phyloP scores from a whole-genome alignment of 108 stramenopile species.

The Poteriospumella lacustris region DNA sequence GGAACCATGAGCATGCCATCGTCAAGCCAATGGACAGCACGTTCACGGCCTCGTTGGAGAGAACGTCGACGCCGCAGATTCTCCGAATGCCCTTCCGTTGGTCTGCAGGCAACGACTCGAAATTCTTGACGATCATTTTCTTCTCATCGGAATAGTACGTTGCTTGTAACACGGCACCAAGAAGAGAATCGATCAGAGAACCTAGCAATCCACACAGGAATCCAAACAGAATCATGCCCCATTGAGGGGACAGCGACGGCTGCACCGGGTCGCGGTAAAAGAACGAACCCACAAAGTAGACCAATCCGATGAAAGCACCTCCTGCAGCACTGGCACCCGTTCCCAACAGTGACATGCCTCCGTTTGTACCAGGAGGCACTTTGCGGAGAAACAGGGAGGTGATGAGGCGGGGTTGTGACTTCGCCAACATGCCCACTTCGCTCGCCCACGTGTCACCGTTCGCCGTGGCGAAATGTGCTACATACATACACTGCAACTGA shows the following conservation, averaged over 20 bases:
- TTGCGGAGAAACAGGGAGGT: not conserved
- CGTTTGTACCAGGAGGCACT: slow-evolving; percentile 39
- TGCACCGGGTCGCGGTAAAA: too few relatives aligned
- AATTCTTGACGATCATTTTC: not conserved
- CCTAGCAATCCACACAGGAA: slow-evolving; percentile 20
- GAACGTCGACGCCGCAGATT: slow-evolving; percentile 29
- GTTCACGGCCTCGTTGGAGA: slow-evolving; percentile 36
- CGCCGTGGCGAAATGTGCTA: slow-evolving; percentile 32
- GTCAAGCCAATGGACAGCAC: slow-evolving; percentile 16
- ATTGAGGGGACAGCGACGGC: not conserved
- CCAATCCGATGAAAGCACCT: slow-evolving; percentile 23
- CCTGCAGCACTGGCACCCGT: slow-evolving; percentile 29
- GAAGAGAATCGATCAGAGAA: slow-evolving; percentile 35
- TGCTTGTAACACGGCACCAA: slow-evolving; percentile 34
- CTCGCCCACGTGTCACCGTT: slow-evolving; percentile 40
- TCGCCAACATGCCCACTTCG: slow-evolving; percentile 32
- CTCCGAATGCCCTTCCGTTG: not conserved
- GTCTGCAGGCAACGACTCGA: not conserved
- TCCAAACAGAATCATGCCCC: slow-evolving; percentile 22
- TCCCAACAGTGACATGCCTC: slow-evolving; percentile 28
- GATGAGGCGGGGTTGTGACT: slow-evolving; percentile 32
- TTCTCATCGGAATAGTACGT: slow-evolving; percentile 23
- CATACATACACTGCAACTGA: not conserved
- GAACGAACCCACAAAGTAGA: not conserved
- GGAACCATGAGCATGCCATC: not conserved